Evolutionary conservation across 139 green algal species (phyloP).

Genomic region (Trebouxia sp.): DNA sequence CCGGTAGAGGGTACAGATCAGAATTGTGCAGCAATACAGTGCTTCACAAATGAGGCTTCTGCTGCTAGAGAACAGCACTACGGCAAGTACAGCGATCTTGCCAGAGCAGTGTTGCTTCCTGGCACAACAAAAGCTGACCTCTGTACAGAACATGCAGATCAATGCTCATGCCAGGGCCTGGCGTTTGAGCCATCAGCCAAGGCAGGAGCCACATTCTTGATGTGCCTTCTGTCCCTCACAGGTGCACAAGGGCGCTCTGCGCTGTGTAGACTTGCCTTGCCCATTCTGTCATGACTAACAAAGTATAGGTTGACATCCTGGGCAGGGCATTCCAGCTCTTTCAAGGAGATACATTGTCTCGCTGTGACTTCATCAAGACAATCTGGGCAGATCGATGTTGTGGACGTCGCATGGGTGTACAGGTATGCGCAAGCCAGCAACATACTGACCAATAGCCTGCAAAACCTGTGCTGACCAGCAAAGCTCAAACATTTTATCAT

Average conservation of each 20-base stretch:
- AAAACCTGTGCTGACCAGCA: no score
- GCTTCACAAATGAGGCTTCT: background rate
- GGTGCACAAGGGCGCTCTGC: background rate
- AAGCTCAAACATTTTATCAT: no score
- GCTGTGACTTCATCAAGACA: background rate
- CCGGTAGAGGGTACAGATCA: background rate
- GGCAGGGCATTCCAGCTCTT: background rate
- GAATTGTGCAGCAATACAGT: background rate
- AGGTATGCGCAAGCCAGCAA: background rate
- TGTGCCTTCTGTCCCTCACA: background rate
- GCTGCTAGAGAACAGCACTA: background rate
- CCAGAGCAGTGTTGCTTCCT: background rate
- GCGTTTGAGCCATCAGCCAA: background rate
- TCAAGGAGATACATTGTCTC: conserved; percentile 4
- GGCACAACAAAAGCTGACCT: background rate
- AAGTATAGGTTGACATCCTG: background rate
- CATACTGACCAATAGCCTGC: no score
- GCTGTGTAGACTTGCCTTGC: background rate
- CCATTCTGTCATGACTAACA: background rate
- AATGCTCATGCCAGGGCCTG: background rate
- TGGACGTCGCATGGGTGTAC: background rate
- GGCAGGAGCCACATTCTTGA: background rate
- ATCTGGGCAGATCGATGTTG: background rate
- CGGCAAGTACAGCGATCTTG: background rate
- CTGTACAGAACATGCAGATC: background rate